Evolutionary conservation across 345 rosid genomes (phyloP), one percentile per base, ranked within the genome.

Genomic region (Lepidium africanum): DNA sequence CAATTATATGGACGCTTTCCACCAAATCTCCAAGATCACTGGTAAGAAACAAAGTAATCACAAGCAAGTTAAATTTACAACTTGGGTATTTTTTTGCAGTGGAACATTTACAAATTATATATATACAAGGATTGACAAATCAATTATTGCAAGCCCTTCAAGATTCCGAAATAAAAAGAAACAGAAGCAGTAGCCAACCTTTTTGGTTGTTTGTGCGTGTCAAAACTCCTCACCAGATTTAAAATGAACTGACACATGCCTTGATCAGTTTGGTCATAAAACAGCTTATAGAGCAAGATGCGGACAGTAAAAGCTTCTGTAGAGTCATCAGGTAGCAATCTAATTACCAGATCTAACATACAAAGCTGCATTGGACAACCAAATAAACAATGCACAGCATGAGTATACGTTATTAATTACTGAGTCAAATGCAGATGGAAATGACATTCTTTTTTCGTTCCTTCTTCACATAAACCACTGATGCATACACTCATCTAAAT

Each of bases 21-120:
- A 90, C 91, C 78, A 93, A 77, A 81, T 90, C 92, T 78, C 91
- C 92, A 78, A 93, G 95, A 81, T 93, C 87, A 81, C 99, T 91
- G 92, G 45, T 75, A 77, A 76, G 71, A 62, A 76, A 51, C 12
- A 40, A 14, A 46, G 17, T 13, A 6, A 50, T 10, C 14, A 50
- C 27, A 6, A 30, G 52, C 27, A 57, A 65, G 10, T 37, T 37
- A 55, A 19, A 10, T 16, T 42, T 52, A 11, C 36, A 72, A 38
- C 15, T 38, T 25, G 47, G 6, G 11, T 25, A 38, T 5, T 7
- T 30, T 30, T 30, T 30, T n/a, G n/a, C n/a, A n/a, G n/a, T n/a
- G n/a, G n/a, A n/a, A n/a, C n/a, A n/a, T n/a, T n/a, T n/a, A n/a
- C 56, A 32, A 51, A 48, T 21, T 50, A 66, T 25, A 52, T 42